These are phyloP conservation scores for Suhomyces wounanorum DNA, from an alignment of 1,139 yeast genomes.

Conservation along the genomic window DNA sequence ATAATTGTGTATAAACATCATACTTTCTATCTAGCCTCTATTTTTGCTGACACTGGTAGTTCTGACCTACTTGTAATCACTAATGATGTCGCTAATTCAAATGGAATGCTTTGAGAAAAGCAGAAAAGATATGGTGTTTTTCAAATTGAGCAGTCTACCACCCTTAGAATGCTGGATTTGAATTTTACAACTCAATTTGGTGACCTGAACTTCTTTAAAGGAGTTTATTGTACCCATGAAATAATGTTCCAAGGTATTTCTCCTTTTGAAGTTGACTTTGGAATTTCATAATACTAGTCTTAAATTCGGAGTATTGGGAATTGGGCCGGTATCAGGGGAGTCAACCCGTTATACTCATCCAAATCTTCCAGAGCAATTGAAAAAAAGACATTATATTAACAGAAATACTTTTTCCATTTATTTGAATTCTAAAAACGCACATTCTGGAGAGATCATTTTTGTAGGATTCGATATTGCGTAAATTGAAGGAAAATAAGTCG, in stretches of 20 bases:
- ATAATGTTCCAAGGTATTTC: conserved; percentile 11
- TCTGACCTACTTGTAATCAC: conserved; percentile 24
- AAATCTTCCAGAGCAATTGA: conserved; percentile 25
- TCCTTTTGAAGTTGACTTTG: conserved; percentile 19
- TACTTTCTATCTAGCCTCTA: too few relatives aligned
- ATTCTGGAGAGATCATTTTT: conserved; percentile 27
- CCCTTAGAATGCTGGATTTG: conserved; percentile 2
- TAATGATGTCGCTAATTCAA: conserved; percentile 10
- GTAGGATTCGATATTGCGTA: conserved; percentile 35
- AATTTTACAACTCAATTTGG: conserved; percentile 14
- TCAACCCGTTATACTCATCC: conserved; percentile 15
- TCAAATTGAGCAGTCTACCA: conserved; percentile 15
- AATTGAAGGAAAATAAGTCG: conserved; percentile 24
- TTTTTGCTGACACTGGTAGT: conserved; percentile 25
- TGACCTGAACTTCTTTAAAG: conserved; percentile 15
- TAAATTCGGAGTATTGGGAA: conserved; percentile 23
- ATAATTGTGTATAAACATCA: too few relatives aligned
- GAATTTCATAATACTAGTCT: conserved; percentile 10
- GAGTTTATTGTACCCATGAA: conserved; percentile 11
- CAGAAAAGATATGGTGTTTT: conserved; percentile 17
- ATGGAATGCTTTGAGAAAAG: background rate
- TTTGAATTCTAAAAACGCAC: conserved; percentile 18
- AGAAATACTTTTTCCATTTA: conserved; percentile 25
- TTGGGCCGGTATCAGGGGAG: conserved; percentile 18
- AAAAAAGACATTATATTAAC: conserved; percentile 20